Conservation (phyloP, 2,329 filamentous ascomycete genomes). For the Aspergillus eucalypticola region DNA sequence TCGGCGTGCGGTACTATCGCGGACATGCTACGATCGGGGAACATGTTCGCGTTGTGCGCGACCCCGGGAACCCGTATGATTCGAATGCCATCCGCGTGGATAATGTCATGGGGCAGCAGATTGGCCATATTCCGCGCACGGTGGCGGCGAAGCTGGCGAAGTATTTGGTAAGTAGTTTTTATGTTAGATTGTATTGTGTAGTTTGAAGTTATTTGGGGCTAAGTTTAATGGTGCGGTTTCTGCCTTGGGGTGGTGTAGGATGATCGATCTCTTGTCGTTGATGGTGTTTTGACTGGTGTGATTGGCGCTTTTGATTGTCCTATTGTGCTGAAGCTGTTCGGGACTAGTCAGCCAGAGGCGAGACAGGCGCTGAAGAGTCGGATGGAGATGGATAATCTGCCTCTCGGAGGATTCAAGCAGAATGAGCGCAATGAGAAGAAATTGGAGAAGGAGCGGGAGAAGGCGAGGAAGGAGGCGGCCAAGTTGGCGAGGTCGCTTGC, state of each 20-base stretch:
- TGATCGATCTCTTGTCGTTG: slow-evolving; percentile 60
- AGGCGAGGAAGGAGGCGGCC: slow-evolving; percentile 45
- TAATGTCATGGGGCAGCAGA: slow-evolving; percentile 73
- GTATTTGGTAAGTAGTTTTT: slow-evolving; percentile 59
- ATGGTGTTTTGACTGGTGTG: slow-evolving; percentile 67
- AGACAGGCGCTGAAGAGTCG: slow-evolving; percentile 58
- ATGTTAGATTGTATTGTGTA: background rate
- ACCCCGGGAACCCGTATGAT: slow-evolving; percentile 71
- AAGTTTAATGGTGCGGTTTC: background rate
- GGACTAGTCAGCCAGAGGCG: slow-evolving; percentile 58
- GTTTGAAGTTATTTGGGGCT: background rate
- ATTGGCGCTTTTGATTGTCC: slow-evolving; percentile 73
- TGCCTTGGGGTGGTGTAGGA: slow-evolving; percentile 44
- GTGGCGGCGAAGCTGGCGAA: slow-evolving; percentile 71
- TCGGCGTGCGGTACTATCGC: slow-evolving; percentile 63
- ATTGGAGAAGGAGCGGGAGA: slow-evolving; percentile 53
- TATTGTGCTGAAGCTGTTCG: slow-evolving; percentile 67
- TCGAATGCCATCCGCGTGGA: slow-evolving; percentile 74
- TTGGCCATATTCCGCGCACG: slow-evolving; percentile 72
- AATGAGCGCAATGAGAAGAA: slow-evolving; percentile 52
- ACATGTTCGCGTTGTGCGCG: slow-evolving; percentile 62
- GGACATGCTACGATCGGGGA: slow-evolving; percentile 65
- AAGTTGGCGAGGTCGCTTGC: slow-evolving; percentile 32
- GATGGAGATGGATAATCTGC: slow-evolving; percentile 66
- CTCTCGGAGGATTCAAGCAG: slow-evolving; percentile 55